Base-by-base conservation (phyloP, 352 stramenopile genomes). In the Globisporangium mamillatum region DNA sequence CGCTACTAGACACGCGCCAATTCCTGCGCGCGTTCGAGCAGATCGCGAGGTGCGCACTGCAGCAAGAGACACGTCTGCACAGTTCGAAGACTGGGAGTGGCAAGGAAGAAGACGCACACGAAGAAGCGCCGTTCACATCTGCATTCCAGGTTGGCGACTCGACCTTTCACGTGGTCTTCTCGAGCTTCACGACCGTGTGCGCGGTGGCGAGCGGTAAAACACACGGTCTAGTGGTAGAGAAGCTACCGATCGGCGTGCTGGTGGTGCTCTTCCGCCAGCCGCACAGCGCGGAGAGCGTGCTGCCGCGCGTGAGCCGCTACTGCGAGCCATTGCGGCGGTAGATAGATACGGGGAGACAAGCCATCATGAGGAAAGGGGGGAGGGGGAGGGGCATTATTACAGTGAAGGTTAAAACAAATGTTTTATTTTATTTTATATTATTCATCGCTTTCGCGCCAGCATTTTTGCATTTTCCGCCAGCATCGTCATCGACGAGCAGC, bases 231-330 rank as follows among this genome's bases (percentile, higher is more conserved):
- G 74, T 89, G 56, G 74, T 64, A 4, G 68, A 88, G 71, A 82
- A 86, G 18, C 70, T 89, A 16, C 70, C 80, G 6, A 83, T 89
- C 58, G 82, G 82, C 34, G 57, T 86, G 22, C 60, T 89, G 61
- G 56, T 86, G 0, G 79, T 84, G 65, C 71, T 65, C 24, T 80
- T 88, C 44, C 80, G 71, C 27, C 22, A 70, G 12, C 80, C 81
- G 12, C 52, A 78, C 24, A 68, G 32, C 7, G 71, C 88, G 1
- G 72, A 83, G 66, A 62, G 62, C 16, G 68, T 82, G 38, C 76
- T 81, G 46, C 44, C 50, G 22, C 63, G 70, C 52, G 41, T 91
- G 18, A 74, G 86, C 62, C 38, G 55, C 34, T 74, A 36, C 63
- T 89, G 80, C 67, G 63, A 59, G 16, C 38, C 61, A 0, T 64